Conservation (phyloP, 2,329 filamentous ascomycete genomes). For the Arthrobotrys musiformis region DNA sequence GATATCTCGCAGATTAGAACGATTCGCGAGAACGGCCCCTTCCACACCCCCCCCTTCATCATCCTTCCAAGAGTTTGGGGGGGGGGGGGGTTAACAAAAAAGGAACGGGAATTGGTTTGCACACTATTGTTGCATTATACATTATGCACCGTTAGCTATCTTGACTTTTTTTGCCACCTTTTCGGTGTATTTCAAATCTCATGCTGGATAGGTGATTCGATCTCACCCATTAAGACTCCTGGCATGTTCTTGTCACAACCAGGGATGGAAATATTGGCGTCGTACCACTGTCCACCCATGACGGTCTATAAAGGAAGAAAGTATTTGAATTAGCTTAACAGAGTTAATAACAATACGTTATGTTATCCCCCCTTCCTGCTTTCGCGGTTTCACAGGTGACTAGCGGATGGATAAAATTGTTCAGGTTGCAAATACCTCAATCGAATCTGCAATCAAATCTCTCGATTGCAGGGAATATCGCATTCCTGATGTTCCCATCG, state of each 20-base stretch:
- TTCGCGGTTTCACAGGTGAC: conserved; percentile 36
- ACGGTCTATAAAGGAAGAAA: conserved; percentile 71
- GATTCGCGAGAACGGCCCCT: conserved; percentile 56
- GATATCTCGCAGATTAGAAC: conserved; percentile 65
- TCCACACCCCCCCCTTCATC: too few species aligned
- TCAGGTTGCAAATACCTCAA: conserved; percentile 69
- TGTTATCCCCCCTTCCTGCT: neutral
- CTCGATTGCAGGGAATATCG: conserved; percentile 92
- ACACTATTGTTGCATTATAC: too few species aligned
- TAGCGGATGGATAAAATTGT: too few species aligned
- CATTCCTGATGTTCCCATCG: conserved; percentile 98
- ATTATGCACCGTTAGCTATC: conserved; percentile 26
- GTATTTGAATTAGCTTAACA: conserved; percentile 25
- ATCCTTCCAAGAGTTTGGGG: too few species aligned
- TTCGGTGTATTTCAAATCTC: too few species aligned
- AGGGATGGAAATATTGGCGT: conserved; percentile 94
- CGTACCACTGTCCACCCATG: conserved; percentile 99
- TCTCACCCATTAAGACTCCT: conserved; percentile 75
- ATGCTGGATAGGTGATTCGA: conserved; percentile 7
- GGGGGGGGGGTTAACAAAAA: too few species aligned
- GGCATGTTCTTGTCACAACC: conserved; percentile 99
- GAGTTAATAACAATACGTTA: neutral
- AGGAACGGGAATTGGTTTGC: conserved; percentile 16
- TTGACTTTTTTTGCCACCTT: too few species aligned
- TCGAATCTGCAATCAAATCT: conserved; percentile 96